Evolutionary conservation across 2,329 filamentous ascomycete genomes (phyloP).

Genomic region (Fusarium sp.): DNA sequence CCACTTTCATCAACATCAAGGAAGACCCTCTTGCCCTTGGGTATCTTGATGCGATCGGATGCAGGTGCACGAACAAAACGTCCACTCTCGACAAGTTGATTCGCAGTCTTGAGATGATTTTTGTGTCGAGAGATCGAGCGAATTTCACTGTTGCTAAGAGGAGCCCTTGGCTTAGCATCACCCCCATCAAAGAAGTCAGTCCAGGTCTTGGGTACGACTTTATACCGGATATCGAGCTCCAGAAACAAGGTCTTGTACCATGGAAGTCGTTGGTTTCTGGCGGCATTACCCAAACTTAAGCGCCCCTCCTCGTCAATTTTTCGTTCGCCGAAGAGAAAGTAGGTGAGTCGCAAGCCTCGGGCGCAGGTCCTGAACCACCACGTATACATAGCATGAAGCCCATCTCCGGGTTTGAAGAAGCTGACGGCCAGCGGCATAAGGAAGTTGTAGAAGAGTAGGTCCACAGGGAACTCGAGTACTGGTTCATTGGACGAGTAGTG

Average conservation of each 20-base stretch:
- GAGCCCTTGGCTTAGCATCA: constrained; percentile 52
- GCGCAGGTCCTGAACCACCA: constrained; percentile 98
- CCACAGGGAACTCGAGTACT: constrained; percentile 91
- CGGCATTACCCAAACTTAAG: constrained; percentile 56
- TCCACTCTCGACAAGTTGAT: constrained; percentile 73
- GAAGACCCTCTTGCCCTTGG: constrained; percentile 84
- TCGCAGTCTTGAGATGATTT: constrained; percentile 55
- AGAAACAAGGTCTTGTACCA: constrained; percentile 57
- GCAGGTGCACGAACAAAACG: constrained; percentile 91
- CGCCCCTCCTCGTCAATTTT: constrained; percentile 82
- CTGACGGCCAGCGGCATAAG: constrained; percentile 87
- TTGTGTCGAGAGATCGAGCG: constrained; percentile 51
- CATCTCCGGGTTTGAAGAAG: constrained; percentile 85
- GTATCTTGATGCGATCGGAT: constrained; percentile 93
- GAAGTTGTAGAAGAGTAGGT: constrained; percentile 96
- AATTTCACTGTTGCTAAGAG: constrained; percentile 50
- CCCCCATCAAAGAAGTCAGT: constrained; percentile 61
- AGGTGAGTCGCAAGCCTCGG: constrained; percentile 79
- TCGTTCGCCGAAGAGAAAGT: constrained; percentile 92
- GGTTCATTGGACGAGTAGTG: constrained; percentile 94
- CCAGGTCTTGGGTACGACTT: constrained; percentile 67
- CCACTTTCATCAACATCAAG: constrained; percentile 73
- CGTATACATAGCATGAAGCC: constrained; percentile 83
- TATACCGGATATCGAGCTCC: constrained; percentile 53
- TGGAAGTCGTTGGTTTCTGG: constrained; percentile 45